These are phyloP conservation scores for Fusarium sp. DNA, from an alignment of 2,329 filamentous ascomycete genomes.

Conservation along the genomic window DNA sequence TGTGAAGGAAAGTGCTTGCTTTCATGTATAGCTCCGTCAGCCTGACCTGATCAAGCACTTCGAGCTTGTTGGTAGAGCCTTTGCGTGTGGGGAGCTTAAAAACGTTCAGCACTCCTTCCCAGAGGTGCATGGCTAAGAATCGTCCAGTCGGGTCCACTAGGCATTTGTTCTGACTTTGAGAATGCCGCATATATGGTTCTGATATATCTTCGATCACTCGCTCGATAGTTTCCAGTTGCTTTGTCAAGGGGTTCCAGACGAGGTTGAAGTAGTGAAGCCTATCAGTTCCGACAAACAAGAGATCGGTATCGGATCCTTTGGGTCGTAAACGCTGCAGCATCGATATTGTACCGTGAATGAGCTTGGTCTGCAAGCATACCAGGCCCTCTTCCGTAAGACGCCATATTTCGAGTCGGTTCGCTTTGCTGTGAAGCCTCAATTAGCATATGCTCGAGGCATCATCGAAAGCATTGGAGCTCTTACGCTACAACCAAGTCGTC, in stretches of 20 bases:
- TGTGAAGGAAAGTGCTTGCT: constrained; percentile 68
- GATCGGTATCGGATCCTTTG: constrained; percentile 78
- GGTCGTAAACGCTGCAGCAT: constrained; percentile 86
- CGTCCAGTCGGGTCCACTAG: constrained; percentile 83
- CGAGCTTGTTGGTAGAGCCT: constrained; percentile 58
- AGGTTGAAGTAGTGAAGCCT: constrained; percentile 91
- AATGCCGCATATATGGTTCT: constrained; percentile 76
- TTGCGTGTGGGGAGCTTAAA: constrained; percentile 64
- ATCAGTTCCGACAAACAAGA: constrained; percentile 93
- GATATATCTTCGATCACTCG: constrained; percentile 65
- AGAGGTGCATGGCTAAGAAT: constrained; percentile 69
- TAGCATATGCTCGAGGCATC: constrained; percentile 46
- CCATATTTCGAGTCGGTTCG: constrained; percentile 90
- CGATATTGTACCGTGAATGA: constrained; percentile 86
- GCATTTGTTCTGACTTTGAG: constrained; percentile 85
- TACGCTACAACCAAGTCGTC: constrained; percentile 91
- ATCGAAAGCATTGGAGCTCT: constrained; percentile 52
- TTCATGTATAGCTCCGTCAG: constrained; percentile 72
- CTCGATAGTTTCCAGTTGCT: constrained; percentile 64
- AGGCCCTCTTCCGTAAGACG: constrained; percentile 74
- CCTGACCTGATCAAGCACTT: constrained; percentile 66
- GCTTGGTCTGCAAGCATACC: constrained; percentile 73
- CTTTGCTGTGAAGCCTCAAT: constrained; percentile 69
- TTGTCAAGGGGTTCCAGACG: constrained; percentile 76
- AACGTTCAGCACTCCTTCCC: constrained; percentile 70